A percentile compares a stretch with the other conserved stretches of the same genome.
Conservation (phyloP, 1,284 basidiomycete genomes). For the Leccinum pallidistipes region DNA sequence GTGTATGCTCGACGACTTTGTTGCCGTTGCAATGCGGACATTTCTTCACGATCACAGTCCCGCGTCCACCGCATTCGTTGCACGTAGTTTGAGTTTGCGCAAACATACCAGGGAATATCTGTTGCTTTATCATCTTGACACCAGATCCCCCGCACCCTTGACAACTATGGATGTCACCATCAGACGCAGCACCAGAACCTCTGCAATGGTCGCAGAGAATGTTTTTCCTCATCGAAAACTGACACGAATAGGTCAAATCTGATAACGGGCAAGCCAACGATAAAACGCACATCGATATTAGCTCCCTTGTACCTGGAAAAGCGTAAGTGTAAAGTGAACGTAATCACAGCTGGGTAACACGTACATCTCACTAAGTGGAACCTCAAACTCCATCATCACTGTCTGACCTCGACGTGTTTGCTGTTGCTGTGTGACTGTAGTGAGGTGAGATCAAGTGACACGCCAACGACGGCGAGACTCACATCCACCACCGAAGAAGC, state of each 20-base stretch:
- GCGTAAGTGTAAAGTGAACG: conserved; percentile 9
- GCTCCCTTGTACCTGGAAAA: conserved; percentile 67
- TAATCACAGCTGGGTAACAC: conserved; percentile 24
- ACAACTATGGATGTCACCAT: conserved; percentile 83
- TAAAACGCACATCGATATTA: conserved; percentile 70
- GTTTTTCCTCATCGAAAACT: conserved; percentile 89
- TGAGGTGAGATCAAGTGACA: background rate
- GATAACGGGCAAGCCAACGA: background rate
- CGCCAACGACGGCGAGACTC: conserved; percentile 28
- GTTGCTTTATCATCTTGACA: conserved; percentile 82
- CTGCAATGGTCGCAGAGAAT: conserved; percentile 93
- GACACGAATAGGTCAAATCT: conserved; percentile 13
- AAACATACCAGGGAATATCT: conserved; percentile 95
- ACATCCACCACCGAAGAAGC: conserved; percentile 85
- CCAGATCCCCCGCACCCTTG: conserved; percentile 81
- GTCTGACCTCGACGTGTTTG: conserved; percentile 81
- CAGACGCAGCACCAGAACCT: conserved; percentile 87
- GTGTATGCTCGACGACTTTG: conserved; percentile 83
- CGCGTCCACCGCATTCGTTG: conserved; percentile 81
- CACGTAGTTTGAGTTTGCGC: conserved; percentile 80
- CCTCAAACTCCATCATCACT: conserved; percentile 84
- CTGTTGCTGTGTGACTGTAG: conserved; percentile 34
- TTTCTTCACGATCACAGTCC: conserved; percentile 69
- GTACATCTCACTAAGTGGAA: conserved; percentile 82
- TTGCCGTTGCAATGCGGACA: conserved; percentile 84